Evolutionary conservation across 108 stramenopile genomes (phyloP), one percentile per base, ranked within the genome.

Genomic region (Cylindrotheca fusiformis): DNA sequence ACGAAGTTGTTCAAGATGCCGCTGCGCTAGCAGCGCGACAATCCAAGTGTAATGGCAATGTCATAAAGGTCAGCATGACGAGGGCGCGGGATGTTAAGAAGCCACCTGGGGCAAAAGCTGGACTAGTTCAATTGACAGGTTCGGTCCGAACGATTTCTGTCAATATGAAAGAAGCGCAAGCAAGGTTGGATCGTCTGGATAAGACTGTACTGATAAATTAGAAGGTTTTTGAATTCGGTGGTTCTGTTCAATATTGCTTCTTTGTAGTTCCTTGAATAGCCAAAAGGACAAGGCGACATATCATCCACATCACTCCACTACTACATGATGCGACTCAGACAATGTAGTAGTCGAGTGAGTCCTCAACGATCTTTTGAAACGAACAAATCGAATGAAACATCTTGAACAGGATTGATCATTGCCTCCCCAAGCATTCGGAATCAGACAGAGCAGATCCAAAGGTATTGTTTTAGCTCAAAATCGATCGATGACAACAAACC

Each of bases 21-120:
- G 92, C 92, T 8, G 79, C 88, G 1, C 59, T 93, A 33, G 92
- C 92, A 1, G 92, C 92, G 30, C 72, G 85, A 36, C 87, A 94
- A 58, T 87, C 85, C 59, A 94, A 94, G 75, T 90, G 88, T 71
- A 67, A 57, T 10, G 89, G 89, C 4, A 71, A 65, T 32, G 75
- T 79, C 49, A 83, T 94, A 58, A 88, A 84, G 61, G 91, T 93
- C 4, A 84, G 85, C 47, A 61, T 96, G 82, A 85, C 83, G 18
- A 61, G 89, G 36, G 84, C 83, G 25, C 72, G 95, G 6, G 85
- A 93, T 75, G 81, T 96, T 51, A 83, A 81, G 48, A 96, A 96
- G 58, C 95, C 95, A 21, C 74, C 81, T 30, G 95, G 95, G 12
- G 88, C 95, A 12, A 90, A 92, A 52, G 69, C 91, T 20, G 95